Base-by-base conservation (phyloP, 768 basidiomycete genomes). In the Crassisporium funariophilum region DNA sequence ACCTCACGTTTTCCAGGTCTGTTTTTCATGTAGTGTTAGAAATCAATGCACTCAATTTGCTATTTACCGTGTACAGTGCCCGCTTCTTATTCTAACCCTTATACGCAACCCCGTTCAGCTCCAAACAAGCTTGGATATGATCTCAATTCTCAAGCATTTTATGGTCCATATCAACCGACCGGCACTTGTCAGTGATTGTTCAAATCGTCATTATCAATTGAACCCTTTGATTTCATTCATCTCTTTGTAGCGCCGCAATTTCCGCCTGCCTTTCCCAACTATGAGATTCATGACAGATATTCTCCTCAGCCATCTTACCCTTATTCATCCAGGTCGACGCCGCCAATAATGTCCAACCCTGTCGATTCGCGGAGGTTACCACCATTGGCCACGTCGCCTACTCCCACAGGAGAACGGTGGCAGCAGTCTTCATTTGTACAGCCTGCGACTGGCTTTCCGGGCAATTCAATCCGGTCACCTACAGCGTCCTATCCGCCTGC, bases 1-100 rank as follows among this genome's bases (percentile, higher is more conserved):
- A 83, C 81, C 83, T 88, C 83, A 85, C 85, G 77, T 82, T 86
- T 84, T 85, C 81, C 86, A 88, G 86, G 86, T 88, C 82, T 79
- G 86, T 87, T 77, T 85, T 71, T 76, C 63, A 71, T 74, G 62
- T 76, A 68, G 71, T 77, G 67, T 77, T 67, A 62, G 61, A 59
- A 57, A 62, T 63, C 76, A 73, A 73, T 70, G 61, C 70, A 71
- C 79, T 83, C 79, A 83, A 81, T 71, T 69, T 71, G 67, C 65
- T 70, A 69, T 72, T 66, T 61, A 21, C 36, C 52, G 29, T 71
- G 65, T 75, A 71, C 69, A 86, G 84, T 74, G 70, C 79, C 83
- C 76, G 62, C 69, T 62, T 66, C 71, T 61, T 79, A 79, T 71
- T 60, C 77, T 67, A 78, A 70, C 62, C 71, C 81, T 52, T 86